Evolutionary conservation across 2,329 filamentous ascomycete genomes (phyloP), one percentile per base, ranked within the genome.

Genomic region (Thermothelomyces thermophilus): DNA sequence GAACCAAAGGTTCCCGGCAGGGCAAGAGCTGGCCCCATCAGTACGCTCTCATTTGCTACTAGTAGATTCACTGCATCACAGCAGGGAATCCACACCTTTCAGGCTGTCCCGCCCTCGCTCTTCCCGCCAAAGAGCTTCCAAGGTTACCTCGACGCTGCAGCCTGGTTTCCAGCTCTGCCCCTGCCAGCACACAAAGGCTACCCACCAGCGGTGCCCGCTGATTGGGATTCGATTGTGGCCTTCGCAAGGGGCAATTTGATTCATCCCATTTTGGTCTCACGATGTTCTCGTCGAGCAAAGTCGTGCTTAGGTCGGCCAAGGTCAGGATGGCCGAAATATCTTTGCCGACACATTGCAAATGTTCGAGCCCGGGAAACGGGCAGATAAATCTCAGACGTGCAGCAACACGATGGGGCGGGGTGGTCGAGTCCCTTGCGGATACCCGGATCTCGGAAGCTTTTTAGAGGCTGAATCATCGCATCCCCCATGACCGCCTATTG

Each of bases 201-300:
- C 17, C 44, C 49, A 43, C 44, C 28, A 8, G 5, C n/a, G 16
- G 14, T 10, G 24, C 13, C 20, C 8, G 19, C 20, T 39, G 28
- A 48, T 46, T 45, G 41, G 50, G 36, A 41, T n/a, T n/a, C n/a
- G n/a, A n/a, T 24, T 45, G 50, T 46, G 50, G 51, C 47, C 46
- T 47, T 42, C 16, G 5, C n/a, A n/a, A 20, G 41, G 45, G 44
- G 33, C 14, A 42, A 9, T 49, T 56, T 56, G 55, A 58, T 47
- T 57, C 55, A 54, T 54, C 31, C 33, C 30, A 31, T 35, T 16
- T 35, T 6, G 33, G 13, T 35, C 31, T n/a, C 33, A 14, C 9
- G n/a, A n/a, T 26, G 5, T 26, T 26, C 5, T 26, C 24, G 9
- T 26, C 5, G 24, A 9, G 9, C 24, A 26, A 26, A 53, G 51